Conservation (phyloP, 176 grass and related monocot genomes). For the Chrysopogon serrulatus region DNA sequence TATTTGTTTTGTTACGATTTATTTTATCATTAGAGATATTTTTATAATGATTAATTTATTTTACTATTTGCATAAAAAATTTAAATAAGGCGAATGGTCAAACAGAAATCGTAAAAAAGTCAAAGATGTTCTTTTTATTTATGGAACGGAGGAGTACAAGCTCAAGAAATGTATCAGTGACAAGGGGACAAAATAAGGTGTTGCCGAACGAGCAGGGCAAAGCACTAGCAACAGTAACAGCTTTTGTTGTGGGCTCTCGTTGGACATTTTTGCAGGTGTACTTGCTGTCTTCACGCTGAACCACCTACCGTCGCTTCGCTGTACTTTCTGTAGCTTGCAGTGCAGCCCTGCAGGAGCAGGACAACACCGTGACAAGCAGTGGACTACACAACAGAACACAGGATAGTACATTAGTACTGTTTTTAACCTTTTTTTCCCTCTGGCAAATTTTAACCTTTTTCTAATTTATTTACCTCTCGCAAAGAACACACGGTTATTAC, state of each 20-base stretch:
- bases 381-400: not conserved
- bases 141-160: not conserved
- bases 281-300: not conserved
- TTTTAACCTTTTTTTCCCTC: too few relatives aligned
- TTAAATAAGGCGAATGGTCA: too few relatives aligned
- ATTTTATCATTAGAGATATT: too few relatives aligned
- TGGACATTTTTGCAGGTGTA: not conserved
- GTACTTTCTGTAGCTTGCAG: not conserved
- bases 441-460: too few relatives aligned
- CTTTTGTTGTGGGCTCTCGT: not conserved
- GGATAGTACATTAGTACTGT: too few relatives aligned
- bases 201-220: not conserved
- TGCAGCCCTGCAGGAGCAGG: not conserved
- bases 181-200: not conserved
- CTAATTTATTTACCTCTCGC: not conserved
- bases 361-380: not conserved
- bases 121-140: too few relatives aligned
- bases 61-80: too few relatives aligned
- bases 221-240: not conserved
- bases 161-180: not conserved
- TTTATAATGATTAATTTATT: too few relatives aligned
- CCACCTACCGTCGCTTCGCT: not conserved
- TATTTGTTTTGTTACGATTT: too few relatives aligned
- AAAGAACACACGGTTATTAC: too few relatives aligned
- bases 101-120: too few relatives aligned